These are phyloP conservation scores for Trematosphaeria pertusa DNA, from an alignment of 2,329 filamentous ascomycete species.

Conservation along the genomic window DNA sequence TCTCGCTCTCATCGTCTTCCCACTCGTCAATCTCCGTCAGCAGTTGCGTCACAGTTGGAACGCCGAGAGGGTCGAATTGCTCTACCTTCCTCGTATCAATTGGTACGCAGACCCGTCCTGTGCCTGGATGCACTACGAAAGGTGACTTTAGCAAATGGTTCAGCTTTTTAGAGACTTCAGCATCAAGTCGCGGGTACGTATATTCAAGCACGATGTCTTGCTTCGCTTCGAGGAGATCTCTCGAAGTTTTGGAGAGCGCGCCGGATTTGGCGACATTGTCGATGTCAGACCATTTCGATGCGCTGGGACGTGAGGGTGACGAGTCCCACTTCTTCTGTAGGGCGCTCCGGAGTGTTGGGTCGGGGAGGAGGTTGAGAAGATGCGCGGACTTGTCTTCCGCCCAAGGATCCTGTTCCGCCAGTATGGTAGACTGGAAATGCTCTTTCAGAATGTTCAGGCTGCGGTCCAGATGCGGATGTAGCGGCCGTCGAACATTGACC, in stretches of 20 bases:
- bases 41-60: constrained; percentile 88
- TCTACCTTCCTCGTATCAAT: constrained; percentile 80
- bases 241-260: constrained; percentile 74
- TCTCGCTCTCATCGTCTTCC: constrained; percentile 57
- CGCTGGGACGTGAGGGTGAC: constrained; percentile 76
- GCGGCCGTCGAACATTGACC: constrained; percentile 80
- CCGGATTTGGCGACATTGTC: constrained; percentile 82
- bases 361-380: constrained; percentile 84
- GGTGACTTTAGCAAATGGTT: constrained; percentile 98
- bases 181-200: constrained; percentile 95
- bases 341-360: constrained; percentile 76
- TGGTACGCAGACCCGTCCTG: constrained; percentile 92
- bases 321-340: constrained; percentile 91
- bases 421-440: constrained; percentile 83
- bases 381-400: constrained; percentile 73
- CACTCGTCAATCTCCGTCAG: constrained; percentile 87
- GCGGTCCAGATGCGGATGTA: constrained; percentile 89
- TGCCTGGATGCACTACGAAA: constrained; percentile 95
- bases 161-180: constrained; percentile 95
- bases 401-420: constrained; percentile 89
- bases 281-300: constrained; percentile 93
- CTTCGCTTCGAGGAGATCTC: constrained; percentile 83
- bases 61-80: constrained; percentile 82
- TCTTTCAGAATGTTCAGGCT: constrained; percentile 84
- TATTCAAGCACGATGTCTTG: constrained; percentile 97